phyloP scores from a whole-genome alignment of 768 basidiomycete species.

The Panellus pusillus region DNA sequence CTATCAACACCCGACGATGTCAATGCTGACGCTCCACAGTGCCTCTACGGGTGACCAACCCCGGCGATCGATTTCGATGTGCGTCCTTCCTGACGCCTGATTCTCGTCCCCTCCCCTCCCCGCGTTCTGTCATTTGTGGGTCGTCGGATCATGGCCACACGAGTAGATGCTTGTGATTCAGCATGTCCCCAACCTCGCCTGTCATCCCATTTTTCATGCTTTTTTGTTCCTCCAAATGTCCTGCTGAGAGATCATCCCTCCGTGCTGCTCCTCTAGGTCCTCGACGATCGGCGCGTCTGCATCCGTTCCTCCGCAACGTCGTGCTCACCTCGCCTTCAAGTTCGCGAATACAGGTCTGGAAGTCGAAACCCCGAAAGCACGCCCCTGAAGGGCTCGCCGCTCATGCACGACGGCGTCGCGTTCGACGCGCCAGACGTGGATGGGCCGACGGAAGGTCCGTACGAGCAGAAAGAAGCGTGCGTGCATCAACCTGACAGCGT shows the following conservation, averaged over 20 bases:
- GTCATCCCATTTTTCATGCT: no score
- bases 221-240: no score
- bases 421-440: conserved; percentile 1
- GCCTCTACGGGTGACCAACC: conserved; percentile 19
- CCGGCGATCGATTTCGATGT: conserved; percentile 20
- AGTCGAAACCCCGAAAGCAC: background rate
- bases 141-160: no score
- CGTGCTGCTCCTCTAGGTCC: no score
- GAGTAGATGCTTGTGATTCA: background rate
- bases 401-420: conserved; percentile 15
- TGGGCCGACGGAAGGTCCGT: background rate
- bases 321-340: background rate
- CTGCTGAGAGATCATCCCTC: no score
- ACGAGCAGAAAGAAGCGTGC: background rate
- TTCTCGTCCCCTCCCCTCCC: no score
- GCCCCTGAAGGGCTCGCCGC: conserved; percentile 1
- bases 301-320: background rate
- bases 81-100: conserved; percentile 9
- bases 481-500: no score
- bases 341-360: background rate
- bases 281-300: no score
- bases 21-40: conserved; percentile 12
- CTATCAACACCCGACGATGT: conserved; percentile 7
- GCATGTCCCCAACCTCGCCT: no score
- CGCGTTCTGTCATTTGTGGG: no score